These are phyloP conservation scores for Lathyrus tuberosus DNA, from an alignment of 306 rosid species.

Conservation along the genomic window DNA sequence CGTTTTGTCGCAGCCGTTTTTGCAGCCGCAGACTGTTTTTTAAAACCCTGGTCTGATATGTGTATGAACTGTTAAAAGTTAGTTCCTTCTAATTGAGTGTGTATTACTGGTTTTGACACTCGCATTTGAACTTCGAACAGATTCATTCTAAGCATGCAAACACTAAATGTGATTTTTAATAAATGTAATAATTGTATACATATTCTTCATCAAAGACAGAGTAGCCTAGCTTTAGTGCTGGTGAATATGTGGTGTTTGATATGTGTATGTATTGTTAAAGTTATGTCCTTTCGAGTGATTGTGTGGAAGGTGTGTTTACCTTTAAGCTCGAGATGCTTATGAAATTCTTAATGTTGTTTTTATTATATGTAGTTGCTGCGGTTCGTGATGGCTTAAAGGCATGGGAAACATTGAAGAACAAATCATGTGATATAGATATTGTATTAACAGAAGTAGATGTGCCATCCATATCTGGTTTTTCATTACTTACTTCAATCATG, in stretches of 20 bases:
- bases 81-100: too few relatives aligned
- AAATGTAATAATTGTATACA: too few relatives aligned
- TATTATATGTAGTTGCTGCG: constrained; percentile 59
- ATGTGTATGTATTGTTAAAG: constrained; percentile 12
- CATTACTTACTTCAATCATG: constrained; percentile 70
- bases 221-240: too few relatives aligned
- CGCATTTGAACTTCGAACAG: neutral
- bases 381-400: constrained; percentile 78
- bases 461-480: constrained; percentile 79
- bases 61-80: too few relatives aligned
- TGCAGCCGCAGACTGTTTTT: too few relatives aligned
- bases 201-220: too few relatives aligned
- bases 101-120: neutral
- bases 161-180: neutral
- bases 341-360: constrained; percentile 11
- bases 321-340: neutral
- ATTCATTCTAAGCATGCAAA: neutral
- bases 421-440: constrained; percentile 62
- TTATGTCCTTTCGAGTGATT: constrained; percentile 26
- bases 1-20: too few relatives aligned
- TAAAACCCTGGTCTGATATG: too few relatives aligned
- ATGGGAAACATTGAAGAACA: constrained; percentile 76
- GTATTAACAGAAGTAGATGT: constrained; percentile 76
- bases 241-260: neutral
- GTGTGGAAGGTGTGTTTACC: neutral